Conservation (phyloP, 257 asterid genomes). For the Solanum virginianum region DNA sequence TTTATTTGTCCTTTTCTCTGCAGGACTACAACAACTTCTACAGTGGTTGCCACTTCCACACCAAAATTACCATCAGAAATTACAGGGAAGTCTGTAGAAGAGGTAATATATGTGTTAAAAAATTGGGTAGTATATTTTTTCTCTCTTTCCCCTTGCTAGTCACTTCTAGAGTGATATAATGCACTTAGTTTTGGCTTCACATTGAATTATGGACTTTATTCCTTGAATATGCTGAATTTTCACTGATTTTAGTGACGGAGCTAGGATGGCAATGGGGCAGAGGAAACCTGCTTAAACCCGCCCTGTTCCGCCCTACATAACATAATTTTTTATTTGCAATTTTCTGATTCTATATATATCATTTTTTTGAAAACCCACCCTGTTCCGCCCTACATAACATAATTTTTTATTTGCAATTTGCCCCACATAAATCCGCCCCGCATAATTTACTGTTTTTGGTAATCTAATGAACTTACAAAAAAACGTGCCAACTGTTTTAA, state of each 20-base stretch:
- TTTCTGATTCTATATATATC: no score
- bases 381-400: no score
- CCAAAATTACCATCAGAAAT: conserved; percentile 92
- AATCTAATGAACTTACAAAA: no score
- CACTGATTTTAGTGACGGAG: not conserved
- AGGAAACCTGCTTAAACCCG: no score
- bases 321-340: no score
- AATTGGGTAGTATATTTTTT: not conserved
- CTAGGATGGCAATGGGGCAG: no score
- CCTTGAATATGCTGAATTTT: not conserved
- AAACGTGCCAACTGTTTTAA: no score
- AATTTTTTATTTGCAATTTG: no score
- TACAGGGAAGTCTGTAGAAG: conserved; percentile 89
- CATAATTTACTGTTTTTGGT: no score
- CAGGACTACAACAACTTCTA: conserved; percentile 49
- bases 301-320: no score
- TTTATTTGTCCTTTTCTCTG: conserved; percentile 17
- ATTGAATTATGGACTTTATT: not conserved
- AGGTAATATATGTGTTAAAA: conserved; percentile 37
- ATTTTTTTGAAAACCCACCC: no score
- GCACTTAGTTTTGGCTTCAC: not conserved
- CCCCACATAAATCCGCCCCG: no score
- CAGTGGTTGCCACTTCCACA: conserved; percentile 28
- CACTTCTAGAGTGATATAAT: not conserved
- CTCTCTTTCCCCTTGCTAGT: not conserved